Evolutionary conservation across 331 rosid genomes (phyloP), one percentile per base, ranked within the genome.

Genomic region (Rosa hybrid): DNA sequence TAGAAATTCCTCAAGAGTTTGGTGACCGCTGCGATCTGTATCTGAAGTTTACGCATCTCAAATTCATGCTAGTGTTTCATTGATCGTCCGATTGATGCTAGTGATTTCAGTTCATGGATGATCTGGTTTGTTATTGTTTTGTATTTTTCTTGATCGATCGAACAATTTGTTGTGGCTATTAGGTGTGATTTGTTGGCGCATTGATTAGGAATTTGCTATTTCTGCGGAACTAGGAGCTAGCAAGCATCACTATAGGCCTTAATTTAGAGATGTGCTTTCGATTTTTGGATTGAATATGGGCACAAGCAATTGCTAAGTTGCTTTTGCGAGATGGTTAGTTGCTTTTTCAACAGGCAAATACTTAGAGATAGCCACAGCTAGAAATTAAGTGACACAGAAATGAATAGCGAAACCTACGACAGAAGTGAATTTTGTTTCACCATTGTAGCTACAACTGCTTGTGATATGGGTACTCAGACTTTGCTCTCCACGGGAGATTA

Each of bases 261-360:
- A 46, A 44, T 6, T 45, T 45, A 44, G 74, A 39, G 3, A 9
- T 1, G 77, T 30, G 2, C 12, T 13, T 72, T 60, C 12, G 64
- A 68, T 56, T 45, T 46, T 75, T 21, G 67, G 23, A 12, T 74
- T 38, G 78, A 74, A 54, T 23, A 17, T 53, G 67, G 77, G 53
- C 41, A 3, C 6, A 20, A 10, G 50, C 7, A 57, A 12, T 75
- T 23, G 59, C 17, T 8, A 25, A 46, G 4, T 46, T 71, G 59
- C 51, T 45, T 46, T 48, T 14, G 34, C 2, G 59, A 71, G 75
- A 25, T 71, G 48, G 75, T 46, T 21, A 23, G 75, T 14, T 30
- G 34, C 34, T 6, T 12, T 6, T 71, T 48, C 60, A 25, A 45
- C 27, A n/a, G 39, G 34, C 20, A 44, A 21, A 23, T 21, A 45